These are phyloP conservation scores for Lasiosphaeris hirsuta DNA, from an alignment of 495 filamentous ascomycete genomes.

Conservation along the genomic window DNA sequence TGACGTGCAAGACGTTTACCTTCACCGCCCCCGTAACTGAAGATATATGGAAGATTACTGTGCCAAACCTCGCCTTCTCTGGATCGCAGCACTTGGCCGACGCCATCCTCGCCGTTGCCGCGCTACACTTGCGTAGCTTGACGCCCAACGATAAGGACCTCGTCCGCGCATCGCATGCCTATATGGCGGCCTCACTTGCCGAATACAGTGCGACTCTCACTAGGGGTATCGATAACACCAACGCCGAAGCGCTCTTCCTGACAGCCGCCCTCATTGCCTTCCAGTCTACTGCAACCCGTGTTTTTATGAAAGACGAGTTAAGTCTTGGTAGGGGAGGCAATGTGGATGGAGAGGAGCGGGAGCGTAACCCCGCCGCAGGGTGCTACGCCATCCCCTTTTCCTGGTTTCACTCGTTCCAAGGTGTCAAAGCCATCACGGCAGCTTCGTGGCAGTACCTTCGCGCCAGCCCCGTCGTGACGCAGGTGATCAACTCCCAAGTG, in stretches of 20 bases:
- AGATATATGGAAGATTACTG: slow-evolving; percentile 51
- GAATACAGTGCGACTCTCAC: slow-evolving; percentile 51
- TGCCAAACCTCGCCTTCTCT: slow-evolving; percentile 53
- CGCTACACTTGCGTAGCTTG: slow-evolving; percentile 50
- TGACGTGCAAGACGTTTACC: slow-evolving; percentile 52
- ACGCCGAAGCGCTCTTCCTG: slow-evolving; percentile 54
- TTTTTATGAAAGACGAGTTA: slow-evolving; percentile 47
- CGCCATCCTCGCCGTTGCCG: slow-evolving; percentile 54
- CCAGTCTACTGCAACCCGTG: slow-evolving; percentile 53
- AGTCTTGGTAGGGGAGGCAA: slow-evolving; percentile 4
- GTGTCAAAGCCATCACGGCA: slow-evolving; percentile 52
- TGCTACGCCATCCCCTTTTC: slow-evolving; percentile 49
- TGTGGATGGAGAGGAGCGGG: slow-evolving; percentile 4
- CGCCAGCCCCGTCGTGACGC: slow-evolving; percentile 45
- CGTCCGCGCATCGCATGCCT: slow-evolving; percentile 52
- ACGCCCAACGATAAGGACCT: slow-evolving; percentile 49
- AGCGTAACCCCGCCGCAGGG: slow-evolving; percentile 13
- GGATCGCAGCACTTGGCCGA: slow-evolving; percentile 51
- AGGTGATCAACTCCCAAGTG: slow-evolving; percentile 55
- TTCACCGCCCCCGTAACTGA: slow-evolving; percentile 45
- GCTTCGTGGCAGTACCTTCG: slow-evolving; percentile 53
- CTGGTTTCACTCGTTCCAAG: slow-evolving; percentile 60
- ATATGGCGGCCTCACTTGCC: slow-evolving; percentile 54
- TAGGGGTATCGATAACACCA: slow-evolving; percentile 46
- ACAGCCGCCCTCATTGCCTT: slow-evolving; percentile 56